phyloP scores from a whole-genome alignment of 148 eudicot species.

The Rhododendron simsii region DNA sequence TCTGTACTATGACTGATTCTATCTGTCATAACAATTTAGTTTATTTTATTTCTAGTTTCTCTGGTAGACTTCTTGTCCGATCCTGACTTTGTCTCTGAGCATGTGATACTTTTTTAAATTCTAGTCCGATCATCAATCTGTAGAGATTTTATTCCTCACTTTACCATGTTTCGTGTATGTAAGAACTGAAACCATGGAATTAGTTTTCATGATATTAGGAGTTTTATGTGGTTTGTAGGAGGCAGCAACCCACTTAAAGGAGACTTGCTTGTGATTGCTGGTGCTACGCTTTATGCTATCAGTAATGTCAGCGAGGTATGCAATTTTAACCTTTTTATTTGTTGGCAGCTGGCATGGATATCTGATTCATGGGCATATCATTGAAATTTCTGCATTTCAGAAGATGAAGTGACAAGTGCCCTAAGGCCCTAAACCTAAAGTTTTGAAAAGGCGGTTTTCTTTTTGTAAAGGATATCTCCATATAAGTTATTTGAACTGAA shows the following conservation, averaged over 20 bases:
- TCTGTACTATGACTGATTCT: neutral
- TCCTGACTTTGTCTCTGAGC: neutral
- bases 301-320: slow-evolving; percentile 82
- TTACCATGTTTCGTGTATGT: neutral
- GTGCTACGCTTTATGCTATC: slow-evolving; percentile 76
- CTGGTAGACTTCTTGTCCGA: neutral
- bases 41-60: neutral
- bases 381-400: neutral
- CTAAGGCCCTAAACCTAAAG: neutral
- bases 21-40: neutral
- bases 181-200: neutral
- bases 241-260: slow-evolving; percentile 74
- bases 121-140: neutral
- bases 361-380: neutral
- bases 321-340: neutral
- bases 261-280: slow-evolving; percentile 72
- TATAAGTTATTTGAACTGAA: neutral
- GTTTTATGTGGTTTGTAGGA: slow-evolving; percentile 28
- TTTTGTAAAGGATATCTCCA: neutral
- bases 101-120: neutral
- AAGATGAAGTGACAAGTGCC: neutral
- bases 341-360: neutral
- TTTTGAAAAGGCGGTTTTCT: neutral
- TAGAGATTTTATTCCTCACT: neutral
- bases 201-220: slow-evolving; percentile 1